Evolutionary conservation across 371 early-diverging fungal species (phyloP).

Genomic region (Rhizopus sp.): DNA sequence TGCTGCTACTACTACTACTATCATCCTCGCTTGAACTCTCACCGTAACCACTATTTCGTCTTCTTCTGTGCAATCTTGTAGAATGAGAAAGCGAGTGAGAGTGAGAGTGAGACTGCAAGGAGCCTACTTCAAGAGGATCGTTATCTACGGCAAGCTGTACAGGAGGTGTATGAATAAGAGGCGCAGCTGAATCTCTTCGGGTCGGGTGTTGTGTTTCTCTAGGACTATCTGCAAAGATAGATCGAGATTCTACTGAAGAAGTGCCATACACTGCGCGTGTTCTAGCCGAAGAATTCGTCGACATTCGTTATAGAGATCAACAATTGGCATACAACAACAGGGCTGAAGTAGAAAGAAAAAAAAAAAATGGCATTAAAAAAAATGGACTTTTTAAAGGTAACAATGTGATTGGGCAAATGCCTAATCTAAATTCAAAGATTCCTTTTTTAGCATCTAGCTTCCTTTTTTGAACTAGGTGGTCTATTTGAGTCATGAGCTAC

Average conservation of each 20-base stretch:
- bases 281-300: conserved; percentile 41
- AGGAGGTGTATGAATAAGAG: conserved; percentile 44
- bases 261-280: conserved; percentile 44
- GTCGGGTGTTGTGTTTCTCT: conserved; percentile 5
- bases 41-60: conserved; percentile 17
- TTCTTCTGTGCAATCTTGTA: conserved; percentile 20
- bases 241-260: conserved; percentile 24
- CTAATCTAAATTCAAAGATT: too few species aligned
- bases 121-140: conserved; percentile 10
- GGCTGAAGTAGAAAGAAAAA: conserved; percentile 7
- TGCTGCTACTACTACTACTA: neutral
- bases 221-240: neutral
- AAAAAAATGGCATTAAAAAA: conserved; percentile 3
- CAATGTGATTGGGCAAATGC: too few species aligned
- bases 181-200: conserved; percentile 50
- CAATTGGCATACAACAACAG: conserved; percentile 16
- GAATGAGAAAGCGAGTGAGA: conserved; percentile 12
- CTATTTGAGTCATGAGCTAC: too few species aligned
- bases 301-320: conserved; percentile 35
- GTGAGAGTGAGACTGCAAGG: neutral
- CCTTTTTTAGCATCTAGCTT: too few species aligned
- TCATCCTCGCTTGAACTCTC: conserved; percentile 11
- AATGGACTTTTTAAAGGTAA: neutral
- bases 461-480: too few species aligned
- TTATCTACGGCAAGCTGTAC: conserved; percentile 6